Conservation (phyloP, 495 filamentous ascomycete species). For the Neurospora sp. region DNA sequence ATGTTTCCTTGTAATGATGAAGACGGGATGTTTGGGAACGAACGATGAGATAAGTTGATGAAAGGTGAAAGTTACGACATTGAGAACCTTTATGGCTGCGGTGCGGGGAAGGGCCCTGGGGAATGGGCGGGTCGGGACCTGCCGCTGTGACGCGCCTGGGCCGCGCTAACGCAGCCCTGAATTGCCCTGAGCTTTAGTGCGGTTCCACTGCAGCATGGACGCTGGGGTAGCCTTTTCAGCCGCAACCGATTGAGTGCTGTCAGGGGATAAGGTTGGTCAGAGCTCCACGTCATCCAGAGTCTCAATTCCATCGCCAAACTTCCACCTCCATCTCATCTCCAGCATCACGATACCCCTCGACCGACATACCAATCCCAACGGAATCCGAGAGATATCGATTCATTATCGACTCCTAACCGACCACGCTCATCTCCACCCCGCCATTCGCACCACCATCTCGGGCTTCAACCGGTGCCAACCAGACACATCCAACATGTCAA, state of each 20-base stretch:
- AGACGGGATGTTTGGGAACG: neutral
- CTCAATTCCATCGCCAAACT: neutral
- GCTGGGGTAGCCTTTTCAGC: neutral
- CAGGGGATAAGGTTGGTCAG: neutral
- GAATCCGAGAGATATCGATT: neutral
- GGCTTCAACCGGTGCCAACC: neutral
- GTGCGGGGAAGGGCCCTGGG: neutral
- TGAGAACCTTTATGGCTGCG: neutral
- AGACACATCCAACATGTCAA: slow-evolving; percentile 52
- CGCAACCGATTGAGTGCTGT: neutral
- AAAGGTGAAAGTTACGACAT: neutral
- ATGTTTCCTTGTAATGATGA: neutral
- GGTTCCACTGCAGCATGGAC: neutral
- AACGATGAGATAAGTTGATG: neutral
- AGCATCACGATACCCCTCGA: neutral
- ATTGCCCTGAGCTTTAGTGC: neutral
- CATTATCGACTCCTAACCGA: neutral
- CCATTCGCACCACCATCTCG: neutral
- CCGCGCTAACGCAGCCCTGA: neutral
- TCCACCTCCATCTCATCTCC: neutral
- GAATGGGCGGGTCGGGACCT: neutral
- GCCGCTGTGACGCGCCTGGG: neutral
- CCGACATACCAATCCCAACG: neutral
- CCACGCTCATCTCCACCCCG: neutral
- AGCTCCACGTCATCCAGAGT: neutral